Conservation (phyloP, 306 rosid species). For the Betula pendula region DNA sequence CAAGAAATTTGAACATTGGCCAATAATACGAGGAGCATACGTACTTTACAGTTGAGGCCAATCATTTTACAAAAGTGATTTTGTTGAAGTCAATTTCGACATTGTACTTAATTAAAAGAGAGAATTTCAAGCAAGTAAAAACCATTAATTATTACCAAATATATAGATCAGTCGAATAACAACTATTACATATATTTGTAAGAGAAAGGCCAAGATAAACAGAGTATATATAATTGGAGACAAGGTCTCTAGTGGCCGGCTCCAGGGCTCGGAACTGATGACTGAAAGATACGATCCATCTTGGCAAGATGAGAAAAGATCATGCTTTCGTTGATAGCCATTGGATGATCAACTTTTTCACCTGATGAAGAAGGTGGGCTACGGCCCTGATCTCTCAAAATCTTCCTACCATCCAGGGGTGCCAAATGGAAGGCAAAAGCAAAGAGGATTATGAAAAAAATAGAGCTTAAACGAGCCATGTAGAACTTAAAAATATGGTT, state of each 20-base stretch:
- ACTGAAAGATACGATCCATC: not conserved
- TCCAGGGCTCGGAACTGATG: conserved; percentile 36
- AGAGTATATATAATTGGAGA: not conserved
- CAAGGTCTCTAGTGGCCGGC: conserved; percentile 15
- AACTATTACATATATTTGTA: not conserved
- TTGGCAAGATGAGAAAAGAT: not conserved
- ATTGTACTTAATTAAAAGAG: not conserved
- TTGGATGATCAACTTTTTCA: not conserved
- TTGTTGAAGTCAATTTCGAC: not conserved
- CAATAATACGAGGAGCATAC: no score
- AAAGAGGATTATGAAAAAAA: conserved; percentile 30
- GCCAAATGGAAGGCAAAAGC: conserved; percentile 14
- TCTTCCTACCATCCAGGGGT: conserved; percentile 31
- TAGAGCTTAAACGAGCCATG: conserved; percentile 33
- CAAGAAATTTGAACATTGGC: no score
- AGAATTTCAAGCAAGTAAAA: not conserved
- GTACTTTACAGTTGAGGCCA: no score
- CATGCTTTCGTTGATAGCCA: not conserved
- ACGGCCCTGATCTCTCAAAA: no score
- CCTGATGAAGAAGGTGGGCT: conserved; percentile 14
- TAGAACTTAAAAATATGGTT: not conserved
- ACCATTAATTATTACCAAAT: not conserved
- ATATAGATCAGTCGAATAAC: not conserved
- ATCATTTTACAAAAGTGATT: not conserved
- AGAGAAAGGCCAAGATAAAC: not conserved